Evolutionary conservation across 306 rosid genomes (phyloP).

Genomic region (Fagus sylvatica): DNA sequence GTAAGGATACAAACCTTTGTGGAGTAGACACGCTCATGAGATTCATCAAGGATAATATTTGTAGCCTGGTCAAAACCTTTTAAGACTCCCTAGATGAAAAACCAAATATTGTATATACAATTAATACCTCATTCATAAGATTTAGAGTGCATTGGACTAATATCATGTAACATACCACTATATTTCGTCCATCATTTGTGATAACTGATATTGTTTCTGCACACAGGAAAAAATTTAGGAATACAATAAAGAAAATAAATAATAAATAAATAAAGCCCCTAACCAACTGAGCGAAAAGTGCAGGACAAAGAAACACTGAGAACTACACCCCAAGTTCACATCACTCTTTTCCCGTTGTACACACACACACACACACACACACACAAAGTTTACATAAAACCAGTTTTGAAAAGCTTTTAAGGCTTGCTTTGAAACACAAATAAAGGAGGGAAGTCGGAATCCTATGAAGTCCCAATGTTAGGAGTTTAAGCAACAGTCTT

Average conservation of each 20-base stretch:
- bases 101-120: neutral
- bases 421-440: neutral
- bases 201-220: conserved; percentile 89
- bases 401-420: neutral
- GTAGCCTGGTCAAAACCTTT: conserved; percentile 99
- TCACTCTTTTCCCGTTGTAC: neutral
- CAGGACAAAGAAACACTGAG: neutral
- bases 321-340: neutral
- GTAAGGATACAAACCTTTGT: conserved; percentile 66
- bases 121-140: neutral
- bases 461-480: neutral
- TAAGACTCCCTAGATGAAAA: conserved; percentile 64
- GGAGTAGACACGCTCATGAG: conserved; percentile 93
- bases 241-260: no score
- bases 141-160: neutral
- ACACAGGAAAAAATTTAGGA: neutral
- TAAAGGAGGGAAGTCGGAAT: neutral
- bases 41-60: conserved; percentile 95
- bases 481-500: neutral
- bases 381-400: neutral
- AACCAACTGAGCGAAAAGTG: neutral
- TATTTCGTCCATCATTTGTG: conserved; percentile 92
- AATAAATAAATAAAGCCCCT: neutral
- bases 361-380: no score
- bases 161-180: conserved; percentile 62